Percentiles rank a stretch among this genome's conserved stretches.
phyloP scores from a whole-genome alignment of 257 asterid genomes.

The Capsicum baccatum region DNA sequence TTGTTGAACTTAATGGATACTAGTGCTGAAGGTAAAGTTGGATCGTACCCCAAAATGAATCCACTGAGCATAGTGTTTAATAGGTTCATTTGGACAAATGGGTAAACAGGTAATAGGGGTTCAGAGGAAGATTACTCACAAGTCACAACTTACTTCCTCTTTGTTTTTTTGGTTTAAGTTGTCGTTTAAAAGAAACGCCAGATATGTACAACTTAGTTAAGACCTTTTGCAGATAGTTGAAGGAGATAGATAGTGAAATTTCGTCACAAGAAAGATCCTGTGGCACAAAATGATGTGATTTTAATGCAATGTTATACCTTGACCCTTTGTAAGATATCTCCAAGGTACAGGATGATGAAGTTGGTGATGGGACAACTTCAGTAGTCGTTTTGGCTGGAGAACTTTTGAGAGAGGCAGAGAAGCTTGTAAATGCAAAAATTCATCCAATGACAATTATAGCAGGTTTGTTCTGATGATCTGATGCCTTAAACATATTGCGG shows the following conservation, averaged over 20 bases:
- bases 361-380: constrained; percentile 98
- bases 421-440: constrained; percentile 84
- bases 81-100: not conserved
- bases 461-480: constrained; percentile 49
- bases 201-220: not conserved
- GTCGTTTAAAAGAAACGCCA: not conserved
- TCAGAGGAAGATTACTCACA: not conserved
- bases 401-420: constrained; percentile 96
- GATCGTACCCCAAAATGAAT: not conserved
- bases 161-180: not conserved
- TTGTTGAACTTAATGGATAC: not conserved
- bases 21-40: constrained; percentile 1
- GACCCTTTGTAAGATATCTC: constrained; percentile 69
- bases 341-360: constrained; percentile 98
- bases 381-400: constrained; percentile 98
- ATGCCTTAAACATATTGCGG: not conserved
- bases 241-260: not conserved
- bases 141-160: not conserved
- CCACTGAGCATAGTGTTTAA: not conserved
- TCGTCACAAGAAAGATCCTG: not conserved
- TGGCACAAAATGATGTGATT: not conserved
- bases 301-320: constrained; percentile 38
- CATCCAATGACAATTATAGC: constrained; percentile 94
- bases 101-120: not conserved
- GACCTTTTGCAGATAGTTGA: not conserved